Conservation (phyloP, 1,139 yeast genomes). For the Hyphopichia fennica region DNA sequence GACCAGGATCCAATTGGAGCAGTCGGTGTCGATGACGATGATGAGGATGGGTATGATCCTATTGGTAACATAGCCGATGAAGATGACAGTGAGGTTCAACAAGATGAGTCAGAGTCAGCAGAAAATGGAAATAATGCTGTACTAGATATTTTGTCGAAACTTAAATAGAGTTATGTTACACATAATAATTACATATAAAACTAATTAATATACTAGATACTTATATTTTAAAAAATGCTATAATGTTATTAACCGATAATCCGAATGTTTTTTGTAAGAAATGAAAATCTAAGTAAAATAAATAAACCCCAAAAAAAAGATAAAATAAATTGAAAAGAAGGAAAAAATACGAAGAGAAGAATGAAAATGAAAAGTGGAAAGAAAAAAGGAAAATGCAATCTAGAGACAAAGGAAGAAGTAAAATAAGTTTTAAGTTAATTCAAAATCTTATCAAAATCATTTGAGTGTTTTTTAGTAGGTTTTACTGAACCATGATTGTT, state of each 20-base stretch:
- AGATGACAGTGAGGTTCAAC: conserved; percentile 12
- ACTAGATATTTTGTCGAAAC: conserved; percentile 36
- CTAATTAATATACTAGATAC: too few relatives aligned
- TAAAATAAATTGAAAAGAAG: neutral
- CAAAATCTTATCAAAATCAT: conserved; percentile 14
- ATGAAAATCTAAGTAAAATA: too few relatives aligned
- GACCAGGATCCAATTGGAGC: conserved; percentile 8
- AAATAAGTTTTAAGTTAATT: conserved; percentile 6
- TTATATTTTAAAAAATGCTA: too few relatives aligned
- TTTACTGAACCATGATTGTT: neutral
- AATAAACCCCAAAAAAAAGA: neutral
- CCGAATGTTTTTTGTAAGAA: too few relatives aligned
- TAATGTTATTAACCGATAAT: too few relatives aligned
- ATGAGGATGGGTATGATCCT: conserved; percentile 20
- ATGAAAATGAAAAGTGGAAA: neutral
- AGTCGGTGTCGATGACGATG: conserved; percentile 10
- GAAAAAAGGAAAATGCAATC: too few relatives aligned
- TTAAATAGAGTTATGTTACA: conserved; percentile 8
- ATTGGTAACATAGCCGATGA: conserved; percentile 8
- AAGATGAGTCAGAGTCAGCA: conserved; percentile 1
- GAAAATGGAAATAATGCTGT: conserved; percentile 17
- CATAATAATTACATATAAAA: too few relatives aligned
- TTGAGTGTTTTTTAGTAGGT: conserved; percentile 5
- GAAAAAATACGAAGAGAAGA: neutral
- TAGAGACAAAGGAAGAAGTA: neutral